Conservation (phyloP, 148 eudicot species). For the Silene conica region DNA sequence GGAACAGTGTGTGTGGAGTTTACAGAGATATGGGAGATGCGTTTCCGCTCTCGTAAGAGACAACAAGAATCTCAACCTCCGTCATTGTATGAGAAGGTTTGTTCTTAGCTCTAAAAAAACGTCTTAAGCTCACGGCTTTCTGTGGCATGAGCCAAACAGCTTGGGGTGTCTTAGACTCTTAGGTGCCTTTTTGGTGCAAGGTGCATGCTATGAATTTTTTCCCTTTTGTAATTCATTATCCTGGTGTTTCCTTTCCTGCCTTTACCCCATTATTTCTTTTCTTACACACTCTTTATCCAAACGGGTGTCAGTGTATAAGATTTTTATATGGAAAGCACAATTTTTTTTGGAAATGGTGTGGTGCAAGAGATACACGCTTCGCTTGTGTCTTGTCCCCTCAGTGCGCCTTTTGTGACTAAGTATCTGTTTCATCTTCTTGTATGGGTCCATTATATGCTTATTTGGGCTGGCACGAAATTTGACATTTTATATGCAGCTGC, state of each 20-base stretch:
- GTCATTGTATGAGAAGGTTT: conserved; percentile 76
- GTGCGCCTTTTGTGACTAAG: background rate
- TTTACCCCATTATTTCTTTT: too few species aligned
- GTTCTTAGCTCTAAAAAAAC: background rate
- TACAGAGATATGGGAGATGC: conserved; percentile 55
- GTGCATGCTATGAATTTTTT: too few species aligned
- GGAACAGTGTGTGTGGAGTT: conserved; percentile 64
- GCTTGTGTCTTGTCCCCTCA: too few species aligned
- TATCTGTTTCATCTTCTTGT: conserved; percentile 5
- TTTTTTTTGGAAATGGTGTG: background rate
- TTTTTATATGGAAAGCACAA: background rate
- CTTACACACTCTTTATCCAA: too few species aligned
- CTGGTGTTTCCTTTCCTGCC: too few species aligned
- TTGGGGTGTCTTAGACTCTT: too few species aligned
- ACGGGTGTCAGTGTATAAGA: too few species aligned
- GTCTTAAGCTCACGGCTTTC: background rate
- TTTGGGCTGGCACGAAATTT: conserved; percentile 21
- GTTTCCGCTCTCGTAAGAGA: conserved; percentile 22
- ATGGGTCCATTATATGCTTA: conserved; percentile 8
- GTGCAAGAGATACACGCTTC: too few species aligned
- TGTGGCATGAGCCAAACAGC: too few species aligned
- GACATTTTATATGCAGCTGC: too few species aligned
- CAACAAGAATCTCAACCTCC: conserved; percentile 40
- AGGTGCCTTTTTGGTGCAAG: too few species aligned
- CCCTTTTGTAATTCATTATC: too few species aligned